Base-by-base conservation (phyloP, 495 filamentous ascomycete genomes). In the Usnea hakonensis region DNA sequence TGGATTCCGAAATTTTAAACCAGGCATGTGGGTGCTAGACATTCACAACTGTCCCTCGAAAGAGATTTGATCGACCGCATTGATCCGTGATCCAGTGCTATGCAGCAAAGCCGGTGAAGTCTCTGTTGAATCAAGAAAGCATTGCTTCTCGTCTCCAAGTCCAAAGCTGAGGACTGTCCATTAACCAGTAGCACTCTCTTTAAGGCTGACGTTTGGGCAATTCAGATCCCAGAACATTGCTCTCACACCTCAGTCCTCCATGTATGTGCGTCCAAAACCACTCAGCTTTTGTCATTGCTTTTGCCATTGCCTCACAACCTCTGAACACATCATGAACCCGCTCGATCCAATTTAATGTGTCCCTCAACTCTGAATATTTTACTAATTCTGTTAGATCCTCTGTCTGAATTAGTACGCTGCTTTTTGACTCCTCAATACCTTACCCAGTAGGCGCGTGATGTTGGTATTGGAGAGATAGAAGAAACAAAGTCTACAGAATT, bases 391-490 rank as follows among this genome's bases (percentile, higher is more conserved):
- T 82, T 30, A 87, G 68, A 59, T 86, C 83, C 5, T 82, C 83
- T 6, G 82, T 82, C 67, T 86, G 83, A 52, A 86, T 84, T 44
- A 86, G 71, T 36, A 86, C 78, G 68, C 85, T 82, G 13, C 83
- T 83, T 50, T 78, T 70, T 14, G 83, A 83, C 30, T 72, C 64
- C 77, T 81, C 67, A 80, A 80, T 21, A 74, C 78, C 55, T 76
- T 78, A 58, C 78, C 73, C 5, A 72, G 70, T 5, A 83, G 82
- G 8, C 75, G 76, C 56, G 82, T 76, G 64, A 78, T 81, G 67
- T 87, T 83, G 5, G 83, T 87, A 64, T 86, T 83, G 6, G 83
- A 85, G 57, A 85, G 74, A 72, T 81, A 85, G 55, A 85, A 80
- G 41, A 86, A 77, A 35, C 83, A 77, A 44, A 80, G 81, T 62